Evolutionary conservation across 805 yeast species (phyloP).

Genomic region (Hanseniaspora mollemarum): DNA sequence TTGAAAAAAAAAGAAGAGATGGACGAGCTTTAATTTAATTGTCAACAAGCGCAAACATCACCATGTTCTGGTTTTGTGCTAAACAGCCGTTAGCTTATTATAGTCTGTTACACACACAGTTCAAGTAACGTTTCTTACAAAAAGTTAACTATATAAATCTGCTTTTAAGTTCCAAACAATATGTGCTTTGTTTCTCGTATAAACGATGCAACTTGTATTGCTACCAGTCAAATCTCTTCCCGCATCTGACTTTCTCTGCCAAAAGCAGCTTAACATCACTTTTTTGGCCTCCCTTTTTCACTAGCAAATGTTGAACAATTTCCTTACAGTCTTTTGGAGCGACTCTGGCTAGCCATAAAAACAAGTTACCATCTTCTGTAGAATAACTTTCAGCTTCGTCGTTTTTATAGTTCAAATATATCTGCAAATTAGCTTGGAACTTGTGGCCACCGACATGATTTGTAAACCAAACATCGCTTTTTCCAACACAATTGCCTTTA

Average conservation of each 20-base stretch:
- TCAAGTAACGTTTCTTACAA: too few species aligned
- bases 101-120: too few species aligned
- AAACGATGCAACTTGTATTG: too few species aligned
- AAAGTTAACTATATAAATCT: too few species aligned
- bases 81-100: too few species aligned
- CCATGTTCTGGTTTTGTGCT: too few species aligned
- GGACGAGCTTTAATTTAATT: slow-evolving; percentile 5
- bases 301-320: slow-evolving; percentile 62
- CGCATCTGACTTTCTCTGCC: slow-evolving; percentile 51
- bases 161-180: too few species aligned
- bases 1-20: background rate
- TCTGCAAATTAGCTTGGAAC: slow-evolving; percentile 76
- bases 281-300: slow-evolving; percentile 46
- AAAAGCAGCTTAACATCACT: slow-evolving; percentile 43
- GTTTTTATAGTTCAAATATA: slow-evolving; percentile 42
- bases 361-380: slow-evolving; percentile 32
- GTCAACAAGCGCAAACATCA: background rate
- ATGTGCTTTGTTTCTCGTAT: background rate
- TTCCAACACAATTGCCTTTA: background rate
- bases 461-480: slow-evolving; percentile 41
- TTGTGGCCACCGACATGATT: slow-evolving; percentile 97
- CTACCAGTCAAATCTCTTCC: slow-evolving; percentile 44
- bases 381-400: slow-evolving; percentile 32
- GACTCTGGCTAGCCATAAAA: slow-evolving; percentile 81
- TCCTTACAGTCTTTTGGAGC: slow-evolving; percentile 64